Percentiles rank a stretch among this genome's conserved stretches.
These are phyloP conservation scores for Clavispora asparagi DNA, from an alignment of 805 yeast species.

Conservation along the genomic window DNA sequence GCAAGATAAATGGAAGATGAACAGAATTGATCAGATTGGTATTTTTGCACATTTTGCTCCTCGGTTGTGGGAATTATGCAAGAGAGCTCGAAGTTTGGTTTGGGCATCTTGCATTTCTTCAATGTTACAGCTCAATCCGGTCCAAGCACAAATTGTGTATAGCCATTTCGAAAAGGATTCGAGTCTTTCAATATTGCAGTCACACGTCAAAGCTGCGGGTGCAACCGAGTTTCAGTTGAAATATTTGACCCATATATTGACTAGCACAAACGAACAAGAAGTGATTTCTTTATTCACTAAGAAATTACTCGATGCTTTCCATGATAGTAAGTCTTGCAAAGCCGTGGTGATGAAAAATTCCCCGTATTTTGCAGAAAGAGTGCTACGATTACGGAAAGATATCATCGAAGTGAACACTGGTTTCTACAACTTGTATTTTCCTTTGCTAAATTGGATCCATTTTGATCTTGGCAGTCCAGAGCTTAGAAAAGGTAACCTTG, in stretches of 20 bases:
- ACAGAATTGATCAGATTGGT: background rate
- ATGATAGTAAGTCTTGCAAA: background rate
- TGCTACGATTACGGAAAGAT: background rate
- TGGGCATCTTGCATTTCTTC: background rate
- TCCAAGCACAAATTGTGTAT: background rate
- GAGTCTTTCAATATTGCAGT: background rate
- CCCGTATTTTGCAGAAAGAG: background rate
- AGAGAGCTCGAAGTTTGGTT: background rate
- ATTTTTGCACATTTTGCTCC: background rate
- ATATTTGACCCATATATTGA: background rate
- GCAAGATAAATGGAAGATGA: background rate
- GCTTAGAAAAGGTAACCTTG: background rate
- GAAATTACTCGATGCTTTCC: background rate
- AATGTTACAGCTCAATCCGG: background rate
- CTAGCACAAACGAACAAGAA: background rate
- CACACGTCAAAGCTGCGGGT: background rate
- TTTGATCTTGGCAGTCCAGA: constrained; percentile 16
- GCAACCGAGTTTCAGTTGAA: constrained; percentile 1
- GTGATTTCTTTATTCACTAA: background rate
- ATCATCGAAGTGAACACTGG: constrained; percentile 2
- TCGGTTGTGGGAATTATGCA: background rate
- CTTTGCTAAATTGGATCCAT: constrained; percentile 26
- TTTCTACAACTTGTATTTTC: constrained; percentile 19
- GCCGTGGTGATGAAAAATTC: background rate
- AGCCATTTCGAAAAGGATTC: background rate